Evolutionary conservation across 1,284 basidiomycete species (phyloP), one percentile per base, ranked within the genome.

Genomic region (Xerocomus amazonicus): DNA sequence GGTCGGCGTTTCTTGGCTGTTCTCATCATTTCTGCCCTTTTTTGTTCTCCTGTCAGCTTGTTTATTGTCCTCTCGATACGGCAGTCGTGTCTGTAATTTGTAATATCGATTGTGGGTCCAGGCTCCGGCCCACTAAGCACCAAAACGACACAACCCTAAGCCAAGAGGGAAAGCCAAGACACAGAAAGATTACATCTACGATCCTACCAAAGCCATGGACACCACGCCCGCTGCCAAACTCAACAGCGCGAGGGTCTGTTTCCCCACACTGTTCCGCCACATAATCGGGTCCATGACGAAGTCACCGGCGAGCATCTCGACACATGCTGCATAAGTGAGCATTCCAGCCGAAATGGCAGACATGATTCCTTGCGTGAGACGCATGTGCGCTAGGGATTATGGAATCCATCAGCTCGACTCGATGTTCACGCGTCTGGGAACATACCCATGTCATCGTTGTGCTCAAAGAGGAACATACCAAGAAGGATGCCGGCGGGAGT

Each of bases 271-370:
- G 59, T 74, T 66, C 51, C 71, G 59, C 73, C 70, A 74, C 56
- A 70, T 59, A 54, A 62, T 77, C 55, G 73, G 72, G 57, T 86
- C 82, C 56, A 83, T 81, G 37, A 89, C 81, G 55, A 89, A 88
- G 65, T 89, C 87, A 3, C 80, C 86, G 0, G 84, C 87, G 42
- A 90, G 77, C 83, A 90, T 87, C 74, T 90, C 87, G 10, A 90
- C 84, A 16, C 83, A 86, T 12, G 83, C 79, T 1, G 83, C 86
- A 58, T 89, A 89, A 36, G 84, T 86, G 41, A 90, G 75, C 81
- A 89, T 82, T 1, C 87, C 87, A 1, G 86, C 84, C 0, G 83
- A 86, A n/a, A 87, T 71, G 9, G 84, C 84, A 5, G 81, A 83
- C 80, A 89, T 81, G 37, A 88, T 58, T 28, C 87, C 87, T 60